Evolutionary conservation across 176 grass and related monocot species (phyloP), one percentile per base, ranked within the genome.

Genomic region (Aegilops umbellulata): DNA sequence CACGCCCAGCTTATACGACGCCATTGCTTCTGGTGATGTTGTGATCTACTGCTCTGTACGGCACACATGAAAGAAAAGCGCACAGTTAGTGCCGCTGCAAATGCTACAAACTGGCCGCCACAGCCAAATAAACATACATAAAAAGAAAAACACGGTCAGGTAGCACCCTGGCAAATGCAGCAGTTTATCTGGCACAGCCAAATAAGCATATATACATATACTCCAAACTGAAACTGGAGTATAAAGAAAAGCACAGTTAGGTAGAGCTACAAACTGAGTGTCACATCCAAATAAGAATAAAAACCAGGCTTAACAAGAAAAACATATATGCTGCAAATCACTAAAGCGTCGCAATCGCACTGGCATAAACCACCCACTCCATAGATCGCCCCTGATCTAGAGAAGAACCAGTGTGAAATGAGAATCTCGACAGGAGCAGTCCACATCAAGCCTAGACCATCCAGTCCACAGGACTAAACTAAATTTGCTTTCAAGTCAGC

Each of bases 1-100:
- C 32, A 99, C 92, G 11, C 97, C 97, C 57, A 99, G 65, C 76
- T 96, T 99, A 23, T 93, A 99, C 4, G 82, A 10, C 9, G 78
- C 90, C 90, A 95, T 92, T 31, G 66, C 51, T n/a, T 29, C 61
- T 19, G 74, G 16, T 38, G 57, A 72, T 72, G 64, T 6, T 34
- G 30, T 41, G n/a, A 3, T 70, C 62, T 51, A 30, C 22, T 44
- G 22, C n/a, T 65, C 10, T 8, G 35, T 8, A 27, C 55, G 78
- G 65, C 30, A 68, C 3, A 80, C 39, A 74, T 29, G 55, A 26
- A 76, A 60, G 30, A 9, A 42, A 12, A 65, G 87, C 31, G 87
- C 31, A 84, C 17, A 53, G 49, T 90, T 51, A 74, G 44, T 29
- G 3, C 55, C 35, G 14, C 24, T 64, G 4, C 8, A 53, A 22